phyloP scores from a whole-genome alignment of 148 eudicot species.

The Camellia japonica region DNA sequence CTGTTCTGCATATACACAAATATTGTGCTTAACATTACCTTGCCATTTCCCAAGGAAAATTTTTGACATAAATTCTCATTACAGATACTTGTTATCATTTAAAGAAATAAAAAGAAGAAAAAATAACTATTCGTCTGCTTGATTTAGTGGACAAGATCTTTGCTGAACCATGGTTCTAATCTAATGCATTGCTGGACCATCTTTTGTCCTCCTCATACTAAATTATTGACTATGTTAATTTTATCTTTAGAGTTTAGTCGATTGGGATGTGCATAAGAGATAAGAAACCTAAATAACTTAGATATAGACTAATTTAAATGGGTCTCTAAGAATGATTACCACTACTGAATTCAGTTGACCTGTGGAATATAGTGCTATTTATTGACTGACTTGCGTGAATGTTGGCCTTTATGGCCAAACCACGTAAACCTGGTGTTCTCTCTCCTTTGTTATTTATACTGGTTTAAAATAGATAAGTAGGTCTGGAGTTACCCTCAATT shows the following conservation, averaged over 20 bases:
- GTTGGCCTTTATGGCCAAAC: background rate
- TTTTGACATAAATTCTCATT: background rate
- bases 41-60: background rate
- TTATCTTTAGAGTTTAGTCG: background rate
- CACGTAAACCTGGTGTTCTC: background rate
- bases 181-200: background rate
- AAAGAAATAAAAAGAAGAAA: background rate
- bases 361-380: background rate
- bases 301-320: background rate
- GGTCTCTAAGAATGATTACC: background rate
- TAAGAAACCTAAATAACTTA: background rate
- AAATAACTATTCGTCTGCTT: background rate
- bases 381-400: background rate
- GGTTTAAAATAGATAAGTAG: background rate
- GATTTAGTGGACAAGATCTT: background rate
- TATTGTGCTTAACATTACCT: background rate
- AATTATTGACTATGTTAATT: background rate
- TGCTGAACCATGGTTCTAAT: background rate
- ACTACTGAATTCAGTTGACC: background rate
- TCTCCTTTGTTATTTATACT: background rate
- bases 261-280: background rate
- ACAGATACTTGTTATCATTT: background rate
- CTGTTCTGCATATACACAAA: background rate
- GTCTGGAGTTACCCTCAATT: background rate
- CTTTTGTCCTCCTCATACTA: no score